Evolutionary conservation across 257 asterid genomes (phyloP).

Genomic region (Verbena officinalis): DNA sequence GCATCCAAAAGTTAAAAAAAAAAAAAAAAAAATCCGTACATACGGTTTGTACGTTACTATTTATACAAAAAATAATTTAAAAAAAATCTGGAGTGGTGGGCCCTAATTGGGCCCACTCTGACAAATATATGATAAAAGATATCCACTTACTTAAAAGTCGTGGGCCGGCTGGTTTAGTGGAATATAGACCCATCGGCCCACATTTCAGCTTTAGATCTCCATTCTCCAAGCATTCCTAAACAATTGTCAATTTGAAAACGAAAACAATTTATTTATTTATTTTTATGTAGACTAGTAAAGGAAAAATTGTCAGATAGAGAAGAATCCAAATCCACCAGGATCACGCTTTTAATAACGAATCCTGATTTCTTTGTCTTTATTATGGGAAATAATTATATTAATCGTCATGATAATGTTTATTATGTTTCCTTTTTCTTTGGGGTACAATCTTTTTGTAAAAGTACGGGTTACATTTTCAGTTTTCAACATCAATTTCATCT

Average conservation of each 20-base stretch:
- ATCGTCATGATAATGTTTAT: neutral
- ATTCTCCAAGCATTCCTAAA: slow-evolving; percentile 23
- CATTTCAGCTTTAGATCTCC: slow-evolving; percentile 15
- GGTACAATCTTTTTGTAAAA: too few species aligned
- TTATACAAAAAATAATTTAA: neutral
- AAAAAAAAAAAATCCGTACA: slow-evolving; percentile 30
- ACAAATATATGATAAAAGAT: neutral
- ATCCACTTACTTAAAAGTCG: slow-evolving; percentile 7
- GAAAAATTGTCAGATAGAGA: slow-evolving; percentile 6
- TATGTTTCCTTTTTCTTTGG: too few species aligned
- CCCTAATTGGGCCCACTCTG: slow-evolving; percentile 28
- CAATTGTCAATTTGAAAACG: slow-evolving; percentile 11
- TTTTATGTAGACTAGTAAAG: neutral
- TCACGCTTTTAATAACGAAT: slow-evolving; percentile 17
- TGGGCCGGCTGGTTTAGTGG: slow-evolving; percentile 33
- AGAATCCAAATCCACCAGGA: slow-evolving; percentile 20
- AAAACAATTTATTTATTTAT: slow-evolving; percentile 1
- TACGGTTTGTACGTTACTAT: slow-evolving; percentile 13
- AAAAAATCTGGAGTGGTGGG: slow-evolving; percentile 23
- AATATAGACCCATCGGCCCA: slow-evolving; percentile 19
- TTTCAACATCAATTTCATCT: neutral
- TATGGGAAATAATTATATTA: neutral
- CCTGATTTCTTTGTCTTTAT: neutral
- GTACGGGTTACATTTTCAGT: neutral
- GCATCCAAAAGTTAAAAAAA: slow-evolving; percentile 11